Conservation (phyloP, 208 protist genomes). For the Endotrypanum monterogeii region DNA sequence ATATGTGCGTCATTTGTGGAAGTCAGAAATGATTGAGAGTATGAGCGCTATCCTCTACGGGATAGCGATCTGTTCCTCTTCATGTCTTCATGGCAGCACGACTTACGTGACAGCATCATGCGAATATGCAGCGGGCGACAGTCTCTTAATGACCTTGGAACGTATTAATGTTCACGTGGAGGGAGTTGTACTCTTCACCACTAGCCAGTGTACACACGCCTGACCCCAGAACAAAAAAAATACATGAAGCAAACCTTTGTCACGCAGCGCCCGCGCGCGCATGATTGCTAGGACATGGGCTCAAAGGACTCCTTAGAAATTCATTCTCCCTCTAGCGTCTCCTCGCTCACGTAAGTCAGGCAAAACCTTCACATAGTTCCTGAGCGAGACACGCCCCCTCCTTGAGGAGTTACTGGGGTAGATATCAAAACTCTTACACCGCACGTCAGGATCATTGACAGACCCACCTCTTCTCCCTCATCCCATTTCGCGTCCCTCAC, state of each 20-base stretch:
- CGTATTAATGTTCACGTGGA: neutral
- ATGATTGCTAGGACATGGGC: neutral
- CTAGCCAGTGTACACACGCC: neutral
- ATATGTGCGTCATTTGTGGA: constrained; percentile 24
- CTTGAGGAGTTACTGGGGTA: neutral
- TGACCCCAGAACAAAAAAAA: too few relatives aligned
- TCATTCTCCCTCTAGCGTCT: neutral
- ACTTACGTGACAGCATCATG: neutral
- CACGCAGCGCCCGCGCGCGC: neutral
- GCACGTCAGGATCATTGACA: neutral
- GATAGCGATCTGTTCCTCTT: too few relatives aligned
- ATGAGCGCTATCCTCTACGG: too few relatives aligned
- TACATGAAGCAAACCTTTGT: neutral
- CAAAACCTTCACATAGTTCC: neutral
- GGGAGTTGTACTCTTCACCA: neutral
- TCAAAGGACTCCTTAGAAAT: neutral
- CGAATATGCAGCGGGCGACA: neutral
- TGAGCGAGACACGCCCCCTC: neutral
- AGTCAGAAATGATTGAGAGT: constrained; percentile 1
- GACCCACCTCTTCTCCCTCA: neutral
- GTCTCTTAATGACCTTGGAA: neutral
- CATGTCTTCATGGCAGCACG: neutral
- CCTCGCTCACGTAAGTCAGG: neutral
- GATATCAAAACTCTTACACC: neutral
- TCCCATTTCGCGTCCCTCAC: neutral